Evolutionary conservation across 2,329 filamentous ascomycete species (phyloP).

Genomic region (Pyricularia pennisetigena): DNA sequence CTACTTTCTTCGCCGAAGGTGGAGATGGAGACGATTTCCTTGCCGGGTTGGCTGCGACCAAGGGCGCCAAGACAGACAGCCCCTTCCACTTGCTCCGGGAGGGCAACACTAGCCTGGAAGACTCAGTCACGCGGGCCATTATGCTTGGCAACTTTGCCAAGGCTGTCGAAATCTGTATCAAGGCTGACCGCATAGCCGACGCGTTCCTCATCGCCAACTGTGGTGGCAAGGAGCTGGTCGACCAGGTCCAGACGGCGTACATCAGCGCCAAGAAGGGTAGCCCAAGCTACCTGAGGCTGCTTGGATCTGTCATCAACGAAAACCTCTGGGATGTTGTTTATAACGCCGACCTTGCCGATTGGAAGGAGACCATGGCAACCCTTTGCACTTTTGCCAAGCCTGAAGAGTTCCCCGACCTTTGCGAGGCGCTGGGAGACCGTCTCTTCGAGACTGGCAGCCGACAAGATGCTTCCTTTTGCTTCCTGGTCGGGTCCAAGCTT

Average conservation of each 20-base stretch:
- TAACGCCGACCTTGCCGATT: conserved; percentile 84
- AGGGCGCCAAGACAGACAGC: conserved; percentile 86
- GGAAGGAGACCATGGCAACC: conserved; percentile 95
- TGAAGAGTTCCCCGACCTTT: conserved; percentile 86
- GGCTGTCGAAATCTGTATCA: conserved; percentile 79
- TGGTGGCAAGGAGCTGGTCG: conserved; percentile 83
- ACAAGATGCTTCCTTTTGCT: conserved; percentile 95
- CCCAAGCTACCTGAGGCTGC: conserved; percentile 83
- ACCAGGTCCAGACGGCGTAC: conserved; percentile 89
- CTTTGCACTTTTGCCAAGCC: conserved; percentile 92
- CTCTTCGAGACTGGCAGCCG: conserved; percentile 63
- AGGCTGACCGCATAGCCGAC: conserved; percentile 85
- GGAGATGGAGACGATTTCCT: conserved; percentile 78
- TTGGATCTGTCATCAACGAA: conserved; percentile 88
- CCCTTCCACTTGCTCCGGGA: conserved; percentile 86
- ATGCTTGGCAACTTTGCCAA: conserved; percentile 87
- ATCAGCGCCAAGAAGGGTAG: conserved; percentile 71
- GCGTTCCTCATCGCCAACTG: conserved; percentile 98
- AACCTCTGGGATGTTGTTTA: conserved; percentile 98
- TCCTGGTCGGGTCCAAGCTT: conserved; percentile 86
- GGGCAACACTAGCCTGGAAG: conserved; percentile 74
- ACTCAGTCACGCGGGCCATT: conserved; percentile 75
- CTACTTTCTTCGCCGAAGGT: conserved; percentile 72
- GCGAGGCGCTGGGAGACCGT: conserved; percentile 87
- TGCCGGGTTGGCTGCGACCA: conserved; percentile 73